phyloP scores from a whole-genome alignment of 2,329 filamentous ascomycete genomes.

The Verticillium isaacii region DNA sequence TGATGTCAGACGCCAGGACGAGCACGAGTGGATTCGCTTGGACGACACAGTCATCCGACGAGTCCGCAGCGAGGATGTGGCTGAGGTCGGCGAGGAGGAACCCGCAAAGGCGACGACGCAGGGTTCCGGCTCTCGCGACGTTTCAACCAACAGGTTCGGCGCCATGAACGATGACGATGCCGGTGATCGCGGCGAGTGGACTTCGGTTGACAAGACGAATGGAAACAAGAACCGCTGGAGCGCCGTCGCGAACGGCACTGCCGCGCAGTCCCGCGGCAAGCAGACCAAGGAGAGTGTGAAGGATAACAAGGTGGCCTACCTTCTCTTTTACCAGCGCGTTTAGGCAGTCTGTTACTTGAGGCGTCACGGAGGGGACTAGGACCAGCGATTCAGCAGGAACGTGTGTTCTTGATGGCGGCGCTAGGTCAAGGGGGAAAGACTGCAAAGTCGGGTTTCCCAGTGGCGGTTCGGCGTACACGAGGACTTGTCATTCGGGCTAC shows the following conservation, averaged over 20 bases:
- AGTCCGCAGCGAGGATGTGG: slow-evolving; percentile 82
- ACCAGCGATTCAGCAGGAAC: background rate
- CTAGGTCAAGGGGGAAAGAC: background rate
- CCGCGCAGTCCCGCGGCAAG: slow-evolving; percentile 44
- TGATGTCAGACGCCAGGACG: slow-evolving; percentile 92
- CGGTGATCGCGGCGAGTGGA: slow-evolving; percentile 72
- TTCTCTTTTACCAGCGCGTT: slow-evolving; percentile 88
- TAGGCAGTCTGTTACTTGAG: slow-evolving; percentile 17
- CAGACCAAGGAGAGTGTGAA: slow-evolving; percentile 62
- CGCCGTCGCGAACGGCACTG: slow-evolving; percentile 59
- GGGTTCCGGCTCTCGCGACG: slow-evolving; percentile 28
- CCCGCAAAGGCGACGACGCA: slow-evolving; percentile 66
- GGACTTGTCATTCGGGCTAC: background rate
- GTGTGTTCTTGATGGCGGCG: background rate
- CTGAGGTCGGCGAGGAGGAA: slow-evolving; percentile 78
- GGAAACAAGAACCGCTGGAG: slow-evolving; percentile 65
- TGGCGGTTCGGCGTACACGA: background rate
- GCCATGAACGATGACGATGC: slow-evolving; percentile 61
- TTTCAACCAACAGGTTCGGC: slow-evolving; percentile 70
- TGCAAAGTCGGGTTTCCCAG: background rate
- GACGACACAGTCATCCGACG: slow-evolving; percentile 90
- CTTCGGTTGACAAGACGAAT: slow-evolving; percentile 62
- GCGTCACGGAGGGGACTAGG: background rate
- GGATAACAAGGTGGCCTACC: slow-evolving; percentile 96
- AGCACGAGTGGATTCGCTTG: slow-evolving; percentile 91